Conservation (phyloP, 1,284 basidiomycete genomes). For the Leccinum solheimii region DNA sequence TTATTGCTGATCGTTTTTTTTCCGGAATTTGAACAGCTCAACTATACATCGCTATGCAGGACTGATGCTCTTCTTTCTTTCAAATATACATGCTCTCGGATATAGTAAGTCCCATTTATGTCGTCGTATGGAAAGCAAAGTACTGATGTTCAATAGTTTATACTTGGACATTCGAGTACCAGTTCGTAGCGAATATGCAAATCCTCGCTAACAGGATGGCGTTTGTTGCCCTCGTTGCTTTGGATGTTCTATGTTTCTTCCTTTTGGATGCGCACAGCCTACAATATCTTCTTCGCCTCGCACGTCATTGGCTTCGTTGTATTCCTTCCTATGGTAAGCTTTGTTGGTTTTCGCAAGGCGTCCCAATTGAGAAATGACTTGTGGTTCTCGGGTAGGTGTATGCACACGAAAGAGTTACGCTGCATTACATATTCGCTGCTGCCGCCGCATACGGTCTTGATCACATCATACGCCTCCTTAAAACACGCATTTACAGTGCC, state of each 20-base stretch:
- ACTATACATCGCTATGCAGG: conserved; percentile 79
- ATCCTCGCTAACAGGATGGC: conserved; percentile 47
- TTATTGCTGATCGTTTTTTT: conserved; percentile 3
- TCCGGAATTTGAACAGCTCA: conserved; percentile 48
- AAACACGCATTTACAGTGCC: conserved; percentile 64
- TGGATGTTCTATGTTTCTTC: conserved; percentile 56
- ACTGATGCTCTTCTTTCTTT: conserved; percentile 56
- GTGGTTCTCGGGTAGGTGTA: conserved; percentile 37
- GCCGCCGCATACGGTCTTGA: conserved; percentile 66
- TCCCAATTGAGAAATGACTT: not conserved
- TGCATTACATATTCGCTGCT: conserved; percentile 54
- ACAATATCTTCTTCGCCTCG: conserved; percentile 55
- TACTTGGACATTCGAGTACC: conserved; percentile 51
- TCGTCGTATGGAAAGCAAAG: not conserved
- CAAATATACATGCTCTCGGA: conserved; percentile 69
- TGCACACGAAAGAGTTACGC: conserved; percentile 44
- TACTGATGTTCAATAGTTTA: conserved; percentile 48
- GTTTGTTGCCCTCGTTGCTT: conserved; percentile 49
- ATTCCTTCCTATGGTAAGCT: conserved; percentile 51
- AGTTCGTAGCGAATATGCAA: conserved; percentile 39
- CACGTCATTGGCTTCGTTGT: conserved; percentile 50
- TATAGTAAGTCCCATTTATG: conserved; percentile 48
- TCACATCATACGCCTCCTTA: conserved; percentile 60
- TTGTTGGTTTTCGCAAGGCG: not conserved
- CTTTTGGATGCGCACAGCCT: conserved; percentile 53